Conservation (phyloP, 2,329 filamentous ascomycete genomes). For the Stagonosporopsis chrysanthemi region DNA sequence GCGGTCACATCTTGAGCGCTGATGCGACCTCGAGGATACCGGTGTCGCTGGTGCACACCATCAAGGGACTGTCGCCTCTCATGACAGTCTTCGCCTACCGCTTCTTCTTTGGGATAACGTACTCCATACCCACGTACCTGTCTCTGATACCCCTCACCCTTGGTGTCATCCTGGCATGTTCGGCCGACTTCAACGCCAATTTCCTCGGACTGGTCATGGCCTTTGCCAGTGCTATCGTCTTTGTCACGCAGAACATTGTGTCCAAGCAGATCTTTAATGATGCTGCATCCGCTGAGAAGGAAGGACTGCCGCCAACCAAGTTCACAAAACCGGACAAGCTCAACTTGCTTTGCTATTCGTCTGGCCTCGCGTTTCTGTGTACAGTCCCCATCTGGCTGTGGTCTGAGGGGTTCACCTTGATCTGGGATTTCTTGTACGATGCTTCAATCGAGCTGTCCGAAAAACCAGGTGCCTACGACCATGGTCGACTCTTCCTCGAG, state of each 20-base stretch:
- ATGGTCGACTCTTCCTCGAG: conserved; percentile 72
- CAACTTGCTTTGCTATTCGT: conserved; percentile 97
- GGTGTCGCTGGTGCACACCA: conserved; percentile 96
- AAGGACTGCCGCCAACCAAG: conserved; percentile 63
- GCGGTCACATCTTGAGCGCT: conserved; percentile 90
- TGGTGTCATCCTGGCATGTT: conserved; percentile 96
- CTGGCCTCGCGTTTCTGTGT: conserved; percentile 85
- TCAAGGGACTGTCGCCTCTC: conserved; percentile 94
- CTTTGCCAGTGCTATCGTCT: conserved; percentile 88
- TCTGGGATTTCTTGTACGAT: conserved; percentile 80
- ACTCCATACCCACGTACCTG: conserved; percentile 78
- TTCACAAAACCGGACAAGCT: conserved; percentile 92
- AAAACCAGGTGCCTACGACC: conserved; percentile 75
- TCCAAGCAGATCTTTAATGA: conserved; percentile 98
- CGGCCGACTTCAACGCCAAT: conserved; percentile 87
- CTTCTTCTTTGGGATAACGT: conserved; percentile 85
- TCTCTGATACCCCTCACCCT: conserved; percentile 86
- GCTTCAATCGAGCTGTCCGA: conserved; percentile 79
- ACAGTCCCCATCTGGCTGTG: conserved; percentile 93
- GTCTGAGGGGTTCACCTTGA: conserved; percentile 80
- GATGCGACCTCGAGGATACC: conserved; percentile 94
- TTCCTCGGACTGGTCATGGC: conserved; percentile 90
- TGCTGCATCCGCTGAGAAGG: conserved; percentile 81
- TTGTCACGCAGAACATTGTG: conserved; percentile 98
- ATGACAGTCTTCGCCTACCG: conserved; percentile 96